Conservation (phyloP, 805 yeast species). For the Ogataea trehaloabstinens region DNA sequence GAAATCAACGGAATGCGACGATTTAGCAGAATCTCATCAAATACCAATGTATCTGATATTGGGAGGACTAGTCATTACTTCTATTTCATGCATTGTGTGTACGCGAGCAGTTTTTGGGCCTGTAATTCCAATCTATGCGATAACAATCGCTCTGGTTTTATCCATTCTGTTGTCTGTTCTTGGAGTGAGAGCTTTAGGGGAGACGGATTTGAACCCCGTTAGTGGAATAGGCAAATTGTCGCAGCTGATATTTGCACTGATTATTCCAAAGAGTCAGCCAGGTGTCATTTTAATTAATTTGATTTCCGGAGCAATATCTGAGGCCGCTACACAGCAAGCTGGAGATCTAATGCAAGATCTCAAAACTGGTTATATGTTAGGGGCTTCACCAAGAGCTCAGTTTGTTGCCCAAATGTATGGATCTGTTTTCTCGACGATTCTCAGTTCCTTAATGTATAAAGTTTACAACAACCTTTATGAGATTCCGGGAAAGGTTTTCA, state of each 20-base stretch:
- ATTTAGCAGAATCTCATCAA: constrained; percentile 24
- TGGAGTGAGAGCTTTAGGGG: constrained; percentile 94
- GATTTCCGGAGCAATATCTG: constrained; percentile 96
- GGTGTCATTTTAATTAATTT: constrained; percentile 81
- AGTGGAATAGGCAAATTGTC: constrained; percentile 95
- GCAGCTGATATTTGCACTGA: constrained; percentile 80
- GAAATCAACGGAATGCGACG: constrained; percentile 35
- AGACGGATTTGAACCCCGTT: constrained; percentile 95
- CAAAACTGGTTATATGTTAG: constrained; percentile 87
- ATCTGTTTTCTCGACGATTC: constrained; percentile 74
- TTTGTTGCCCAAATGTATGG: constrained; percentile 89
- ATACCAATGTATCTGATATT: constrained; percentile 49
- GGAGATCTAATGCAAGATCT: constrained; percentile 97
- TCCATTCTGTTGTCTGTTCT: constrained; percentile 79
- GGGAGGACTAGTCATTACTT: constrained; percentile 63
- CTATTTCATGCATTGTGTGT: constrained; percentile 63
- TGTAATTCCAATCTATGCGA: constrained; percentile 68
- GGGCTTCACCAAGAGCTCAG: constrained; percentile 92
- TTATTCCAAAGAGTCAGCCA: constrained; percentile 72
- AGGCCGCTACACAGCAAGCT: constrained; percentile 98
- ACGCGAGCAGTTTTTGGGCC: constrained; percentile 68
- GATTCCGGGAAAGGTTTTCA: constrained; percentile 76
- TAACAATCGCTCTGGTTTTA: constrained; percentile 63
- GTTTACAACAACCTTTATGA: constrained; percentile 79
- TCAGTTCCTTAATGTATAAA: constrained; percentile 79